Conservation (phyloP, 2,329 filamentous ascomycete species). For the Raffaelea ambrosiae region DNA sequence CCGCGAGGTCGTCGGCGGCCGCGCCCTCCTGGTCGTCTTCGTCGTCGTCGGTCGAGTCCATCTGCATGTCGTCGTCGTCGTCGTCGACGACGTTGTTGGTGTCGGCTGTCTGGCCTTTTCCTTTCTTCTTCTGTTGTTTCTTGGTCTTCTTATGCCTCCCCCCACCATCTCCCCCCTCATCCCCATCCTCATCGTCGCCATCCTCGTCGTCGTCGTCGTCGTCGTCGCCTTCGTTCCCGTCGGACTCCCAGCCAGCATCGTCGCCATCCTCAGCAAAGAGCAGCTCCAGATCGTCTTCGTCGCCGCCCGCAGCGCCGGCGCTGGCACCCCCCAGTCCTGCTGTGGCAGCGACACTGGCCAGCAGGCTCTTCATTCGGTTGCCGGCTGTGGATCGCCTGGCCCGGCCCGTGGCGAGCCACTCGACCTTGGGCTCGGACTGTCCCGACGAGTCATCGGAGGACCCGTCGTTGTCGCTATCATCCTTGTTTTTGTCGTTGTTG, state of each 20-base stretch:
- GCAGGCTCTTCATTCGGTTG: conserved; percentile 70
- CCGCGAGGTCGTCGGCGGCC: conserved; percentile 58
- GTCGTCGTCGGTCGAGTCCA: conserved; percentile 74
- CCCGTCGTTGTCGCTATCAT: conserved; percentile 18
- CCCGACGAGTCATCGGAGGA: too few relatives aligned
- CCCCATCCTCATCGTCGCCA: conserved; percentile 38
- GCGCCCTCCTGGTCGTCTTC: conserved; percentile 38
- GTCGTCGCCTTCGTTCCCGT: conserved; percentile 59
- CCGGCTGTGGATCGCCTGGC: conserved; percentile 73
- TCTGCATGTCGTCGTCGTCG: conserved; percentile 53
- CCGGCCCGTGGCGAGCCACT: conserved; percentile 67
- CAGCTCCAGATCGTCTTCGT: conserved; percentile 49
- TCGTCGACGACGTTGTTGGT: conserved; percentile 49
- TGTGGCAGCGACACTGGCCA: conserved; percentile 61
- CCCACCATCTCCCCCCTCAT: conserved; percentile 49
- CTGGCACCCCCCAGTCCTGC: conserved; percentile 5
- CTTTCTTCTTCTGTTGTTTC: conserved; percentile 48
- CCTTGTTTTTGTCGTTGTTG: conserved; percentile 28
- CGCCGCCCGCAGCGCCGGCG: conserved; percentile 2
- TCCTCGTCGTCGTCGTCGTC: conserved; percentile 74
- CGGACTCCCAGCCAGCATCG: conserved; percentile 63
- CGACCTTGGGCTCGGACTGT: conserved; percentile 27
- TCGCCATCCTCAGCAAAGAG: conserved; percentile 68
- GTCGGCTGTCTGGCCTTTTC: not conserved
- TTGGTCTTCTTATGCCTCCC: conserved; percentile 72